phyloP scores from a whole-genome alignment of 2,329 filamentous ascomycete genomes.

The Amauroascus verrucosus region DNA sequence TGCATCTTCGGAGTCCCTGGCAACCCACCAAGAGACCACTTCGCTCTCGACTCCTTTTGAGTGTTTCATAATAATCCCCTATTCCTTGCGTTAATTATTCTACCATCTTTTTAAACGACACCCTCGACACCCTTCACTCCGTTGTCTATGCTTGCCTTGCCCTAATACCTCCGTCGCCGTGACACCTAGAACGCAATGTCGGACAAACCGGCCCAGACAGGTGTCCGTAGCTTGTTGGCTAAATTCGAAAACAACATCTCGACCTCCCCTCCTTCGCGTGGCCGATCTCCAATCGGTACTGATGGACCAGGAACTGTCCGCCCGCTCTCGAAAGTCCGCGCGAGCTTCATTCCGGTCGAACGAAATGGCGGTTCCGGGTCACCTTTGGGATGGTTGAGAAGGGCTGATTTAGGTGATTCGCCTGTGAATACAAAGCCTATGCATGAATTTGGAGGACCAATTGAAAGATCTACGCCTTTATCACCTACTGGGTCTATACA shows the following conservation, averaged over 20 bases:
- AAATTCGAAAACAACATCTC: slow-evolving; percentile 68
- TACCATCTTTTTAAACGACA: not conserved
- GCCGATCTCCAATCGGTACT: slow-evolving; percentile 52
- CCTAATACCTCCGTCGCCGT: not conserved
- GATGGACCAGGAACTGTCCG: slow-evolving; percentile 39
- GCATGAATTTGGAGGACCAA: slow-evolving; percentile 23
- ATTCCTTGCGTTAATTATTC: not conserved
- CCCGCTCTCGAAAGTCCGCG: slow-evolving; percentile 63
- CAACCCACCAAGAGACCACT: slow-evolving; percentile 9
- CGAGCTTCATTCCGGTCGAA: slow-evolving; percentile 65
- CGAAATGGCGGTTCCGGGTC: slow-evolving; percentile 20
- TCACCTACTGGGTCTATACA: slow-evolving; percentile 11
- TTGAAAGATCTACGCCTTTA: slow-evolving; percentile 14
- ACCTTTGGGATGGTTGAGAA: slow-evolving; percentile 35
- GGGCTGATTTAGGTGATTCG: slow-evolving; percentile 29
- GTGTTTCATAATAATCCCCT: slow-evolving; percentile 8
- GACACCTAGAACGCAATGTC: slow-evolving; percentile 14
- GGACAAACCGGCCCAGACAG: slow-evolving; percentile 28
- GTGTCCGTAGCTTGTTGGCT: slow-evolving; percentile 64
- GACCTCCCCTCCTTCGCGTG: slow-evolving; percentile 56
- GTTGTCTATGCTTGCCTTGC: not conserved
- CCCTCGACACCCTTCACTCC: not conserved
- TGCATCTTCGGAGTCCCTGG: slow-evolving; percentile 2
- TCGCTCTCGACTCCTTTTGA: slow-evolving; percentile 6
- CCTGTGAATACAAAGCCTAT: slow-evolving; percentile 24